A percentile compares a stretch with the other conserved stretches of the same genome.
phyloP scores from a whole-genome alignment of 805 yeast genomes.

The Barnettozyma salicaria region DNA sequence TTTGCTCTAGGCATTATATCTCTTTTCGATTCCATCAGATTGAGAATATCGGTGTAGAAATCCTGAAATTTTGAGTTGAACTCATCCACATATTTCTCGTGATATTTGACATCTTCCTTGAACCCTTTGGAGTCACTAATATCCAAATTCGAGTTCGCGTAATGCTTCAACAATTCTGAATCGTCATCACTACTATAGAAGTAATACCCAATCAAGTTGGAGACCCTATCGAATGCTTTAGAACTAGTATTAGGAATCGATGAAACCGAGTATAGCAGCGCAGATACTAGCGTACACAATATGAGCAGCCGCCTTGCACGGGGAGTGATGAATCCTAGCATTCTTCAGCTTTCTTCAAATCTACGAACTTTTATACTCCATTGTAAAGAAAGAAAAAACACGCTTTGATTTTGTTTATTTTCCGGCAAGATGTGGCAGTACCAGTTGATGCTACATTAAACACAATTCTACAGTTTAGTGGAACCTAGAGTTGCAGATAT shows the following conservation, averaged over 20 bases:
- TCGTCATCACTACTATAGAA: conserved; percentile 3
- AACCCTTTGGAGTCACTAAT: conserved; percentile 5
- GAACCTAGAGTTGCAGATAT: too few relatives aligned
- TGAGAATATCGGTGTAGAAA: conserved; percentile 14
- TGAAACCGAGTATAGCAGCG: conserved; percentile 5
- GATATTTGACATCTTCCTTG: conserved; percentile 4
- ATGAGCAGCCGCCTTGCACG: conserved; percentile 6
- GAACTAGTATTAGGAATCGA: conserved; percentile 3
- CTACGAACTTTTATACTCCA: too few relatives aligned
- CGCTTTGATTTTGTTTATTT: background rate
- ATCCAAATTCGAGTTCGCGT: conserved; percentile 9
- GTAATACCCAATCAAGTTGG: conserved; percentile 3
- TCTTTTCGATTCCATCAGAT: conserved; percentile 12
- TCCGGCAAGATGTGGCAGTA: conserved; percentile 32
- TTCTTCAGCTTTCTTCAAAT: too few relatives aligned
- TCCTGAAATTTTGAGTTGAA: conserved; percentile 12
- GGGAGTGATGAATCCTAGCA: conserved; percentile 8
- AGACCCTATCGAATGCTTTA: background rate
- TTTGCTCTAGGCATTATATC: conserved; percentile 13
- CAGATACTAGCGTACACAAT: conserved; percentile 1
- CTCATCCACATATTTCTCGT: conserved; percentile 8
- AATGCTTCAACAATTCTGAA: conserved; percentile 4
- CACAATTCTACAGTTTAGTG: too few relatives aligned
- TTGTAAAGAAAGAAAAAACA: too few relatives aligned
- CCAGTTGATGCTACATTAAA: too few relatives aligned